Base-by-base conservation (phyloP, 1,284 basidiomycete genomes). In the Malassezia japonica region DNA sequence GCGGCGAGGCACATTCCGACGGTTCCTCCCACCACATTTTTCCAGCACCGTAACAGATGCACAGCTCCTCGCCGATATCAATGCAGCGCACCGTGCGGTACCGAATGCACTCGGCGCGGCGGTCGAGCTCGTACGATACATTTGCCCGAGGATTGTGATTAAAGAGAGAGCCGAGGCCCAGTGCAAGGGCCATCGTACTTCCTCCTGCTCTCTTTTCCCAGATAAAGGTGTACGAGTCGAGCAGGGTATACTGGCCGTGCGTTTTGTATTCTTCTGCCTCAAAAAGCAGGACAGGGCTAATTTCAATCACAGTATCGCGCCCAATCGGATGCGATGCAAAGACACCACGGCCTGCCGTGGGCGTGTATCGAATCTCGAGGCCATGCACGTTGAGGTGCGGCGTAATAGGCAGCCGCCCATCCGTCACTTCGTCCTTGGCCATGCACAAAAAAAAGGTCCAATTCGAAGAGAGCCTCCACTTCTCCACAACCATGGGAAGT, bases 181-280 rank as follows among this genome's bases (percentile, higher is more conserved):
- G 74, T 0, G 86, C 85, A 1, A 96, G 78, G 0, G 86, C 90
- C 85, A 88, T 87, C 2, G 81, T 80, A 0, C 84, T 84, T 7
- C 66, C 63, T 57, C 81, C 80, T 40, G 76, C 55, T 38, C 61
- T 85, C 41, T 58, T 58, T 44, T 59, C 36, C 69, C 87, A 94
- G 36, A 81, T 83, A 67, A 91, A 91, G 0, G 86, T 83, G 69
- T 91, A 91, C 43, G 84, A 82, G 59, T 90, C 85, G 13, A 92
- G 75, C 0, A 85, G 74, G 0, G 86, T 91, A 61, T 83, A 55
- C 23, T 59, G 60, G 0, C 67, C 69, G 47, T 65, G 48, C 8
- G 33, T 21, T 6, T 39, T 24, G 42, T 70, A 72, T 45, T 70
- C 86, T 25, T 81, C 77, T 40, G 80, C 78, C 1, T 76, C 75